phyloP scores from a whole-genome alignment of 306 rosid species.

The Mimosa bimucronata region DNA sequence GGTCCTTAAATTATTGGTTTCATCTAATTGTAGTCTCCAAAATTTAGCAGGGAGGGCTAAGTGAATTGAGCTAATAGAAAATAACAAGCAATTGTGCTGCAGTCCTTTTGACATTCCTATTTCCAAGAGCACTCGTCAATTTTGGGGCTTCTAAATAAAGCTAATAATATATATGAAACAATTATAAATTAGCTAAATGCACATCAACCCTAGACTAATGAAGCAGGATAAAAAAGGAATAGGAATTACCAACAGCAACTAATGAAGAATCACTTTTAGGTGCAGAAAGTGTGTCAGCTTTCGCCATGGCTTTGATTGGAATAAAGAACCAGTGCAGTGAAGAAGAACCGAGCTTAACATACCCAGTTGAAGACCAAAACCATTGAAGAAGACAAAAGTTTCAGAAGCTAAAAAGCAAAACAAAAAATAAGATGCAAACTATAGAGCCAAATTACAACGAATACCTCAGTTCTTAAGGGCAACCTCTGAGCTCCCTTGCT shows the following conservation, averaged over 20 bases:
- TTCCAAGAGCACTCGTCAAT: not conserved
- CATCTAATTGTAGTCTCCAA: not conserved
- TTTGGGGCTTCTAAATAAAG: not conserved
- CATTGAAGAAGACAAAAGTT: not conserved
- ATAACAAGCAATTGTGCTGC: not conserved
- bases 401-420: not conserved
- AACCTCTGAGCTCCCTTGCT: too few relatives aligned
- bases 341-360: slow-evolving; percentile 37
- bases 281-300: slow-evolving; percentile 39
- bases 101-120: not conserved
- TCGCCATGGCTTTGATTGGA: slow-evolving; percentile 69
- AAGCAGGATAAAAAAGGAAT: not conserved
- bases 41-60: not conserved
- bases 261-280: slow-evolving; percentile 39
- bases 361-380: slow-evolving; percentile 33
- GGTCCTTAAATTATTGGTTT: not conserved
- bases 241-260: slow-evolving; percentile 49
- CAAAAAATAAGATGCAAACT: not conserved
- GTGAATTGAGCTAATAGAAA: not conserved
- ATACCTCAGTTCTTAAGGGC: slow-evolving; percentile 35
- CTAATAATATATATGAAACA: not conserved
- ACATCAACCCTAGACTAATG: not conserved
- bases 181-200: not conserved
- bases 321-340: slow-evolving; percentile 39
- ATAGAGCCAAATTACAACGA: not conserved